Conservation (phyloP, 2,329 filamentous ascomycete genomes). For the Magnaporthales sp. region DNA sequence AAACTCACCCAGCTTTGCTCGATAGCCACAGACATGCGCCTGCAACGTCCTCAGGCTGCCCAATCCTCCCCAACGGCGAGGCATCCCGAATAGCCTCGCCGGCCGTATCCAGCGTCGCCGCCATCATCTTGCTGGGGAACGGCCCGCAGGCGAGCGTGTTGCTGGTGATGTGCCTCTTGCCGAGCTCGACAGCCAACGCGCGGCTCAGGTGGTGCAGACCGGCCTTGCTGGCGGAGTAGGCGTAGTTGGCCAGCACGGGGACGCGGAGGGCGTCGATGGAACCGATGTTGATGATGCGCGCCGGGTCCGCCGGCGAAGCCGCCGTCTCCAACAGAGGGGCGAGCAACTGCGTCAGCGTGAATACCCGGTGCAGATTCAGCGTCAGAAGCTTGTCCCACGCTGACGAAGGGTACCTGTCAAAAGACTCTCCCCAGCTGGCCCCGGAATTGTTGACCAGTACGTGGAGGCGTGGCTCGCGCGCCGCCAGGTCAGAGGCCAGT, state of each 20-base stretch:
- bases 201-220: constrained; percentile 55
- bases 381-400: constrained; percentile 53
- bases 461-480: constrained; percentile 43
- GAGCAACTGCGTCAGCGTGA: constrained; percentile 55
- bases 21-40: constrained; percentile 63
- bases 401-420: constrained; percentile 48
- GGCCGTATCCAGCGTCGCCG: constrained; percentile 45
- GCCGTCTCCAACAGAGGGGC: constrained; percentile 49
- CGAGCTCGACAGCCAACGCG: constrained; percentile 51
- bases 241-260: constrained; percentile 48
- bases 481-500: constrained; percentile 41
- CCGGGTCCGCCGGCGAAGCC: constrained; percentile 26
- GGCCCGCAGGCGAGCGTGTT: constrained; percentile 68
- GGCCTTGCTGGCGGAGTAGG: constrained; percentile 54
- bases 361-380: constrained; percentile 60
- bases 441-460: constrained; percentile 60
- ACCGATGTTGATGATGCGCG: constrained; percentile 57
- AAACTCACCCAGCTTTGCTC: constrained; percentile 50
- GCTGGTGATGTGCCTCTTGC: constrained; percentile 49
- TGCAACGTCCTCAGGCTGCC: constrained; percentile 58
- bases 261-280: constrained; percentile 54
- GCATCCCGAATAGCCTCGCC: constrained; percentile 44
- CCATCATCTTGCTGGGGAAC: constrained; percentile 63
- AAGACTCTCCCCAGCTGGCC: constrained; percentile 53
- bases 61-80: constrained; percentile 60